A percentile compares a stretch with the other conserved stretches of the same genome.
These are phyloP conservation scores for Epichloe amarillans DNA, from an alignment of 2,329 filamentous ascomycete species.

Conservation along the genomic window DNA sequence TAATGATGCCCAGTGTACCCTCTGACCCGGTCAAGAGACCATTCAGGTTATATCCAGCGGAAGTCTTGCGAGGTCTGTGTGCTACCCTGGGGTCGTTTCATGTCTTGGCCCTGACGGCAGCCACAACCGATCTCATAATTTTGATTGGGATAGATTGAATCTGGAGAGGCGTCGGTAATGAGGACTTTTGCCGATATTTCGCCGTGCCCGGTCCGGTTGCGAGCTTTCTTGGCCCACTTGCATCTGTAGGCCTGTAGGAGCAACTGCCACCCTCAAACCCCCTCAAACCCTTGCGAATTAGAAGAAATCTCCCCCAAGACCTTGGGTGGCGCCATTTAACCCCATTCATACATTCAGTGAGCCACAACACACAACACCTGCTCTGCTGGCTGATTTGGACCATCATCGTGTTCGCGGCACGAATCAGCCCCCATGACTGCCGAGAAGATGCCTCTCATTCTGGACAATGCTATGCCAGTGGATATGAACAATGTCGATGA, in stretches of 20 bases:
- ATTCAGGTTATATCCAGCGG: constrained; percentile 54
- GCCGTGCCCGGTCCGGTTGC: no score
- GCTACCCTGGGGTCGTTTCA: background rate
- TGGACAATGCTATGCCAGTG: constrained; percentile 31
- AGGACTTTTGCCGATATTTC: no score
- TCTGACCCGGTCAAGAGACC: constrained; percentile 57
- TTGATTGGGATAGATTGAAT: background rate
- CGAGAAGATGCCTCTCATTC: constrained; percentile 30
- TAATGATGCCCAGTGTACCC: constrained; percentile 28
- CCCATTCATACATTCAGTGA: background rate
- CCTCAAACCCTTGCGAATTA: no score
- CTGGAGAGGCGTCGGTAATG: background rate
- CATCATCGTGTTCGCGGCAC: background rate
- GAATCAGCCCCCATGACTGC: constrained; percentile 17
- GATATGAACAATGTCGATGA: constrained; percentile 54
- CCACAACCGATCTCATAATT: background rate
- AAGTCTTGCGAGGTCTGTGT: constrained; percentile 50
- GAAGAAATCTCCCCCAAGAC: no score
- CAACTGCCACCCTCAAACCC: no score
- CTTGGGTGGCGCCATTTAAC: no score
- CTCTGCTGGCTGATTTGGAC: background rate
- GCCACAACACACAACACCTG: background rate
- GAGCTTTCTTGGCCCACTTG: no score
- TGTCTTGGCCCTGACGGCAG: background rate
- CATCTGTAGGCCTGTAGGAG: no score